phyloP scores from a whole-genome alignment of 225 moss, liverwort and hornwort species.

The Sphagnum contortum region DNA sequence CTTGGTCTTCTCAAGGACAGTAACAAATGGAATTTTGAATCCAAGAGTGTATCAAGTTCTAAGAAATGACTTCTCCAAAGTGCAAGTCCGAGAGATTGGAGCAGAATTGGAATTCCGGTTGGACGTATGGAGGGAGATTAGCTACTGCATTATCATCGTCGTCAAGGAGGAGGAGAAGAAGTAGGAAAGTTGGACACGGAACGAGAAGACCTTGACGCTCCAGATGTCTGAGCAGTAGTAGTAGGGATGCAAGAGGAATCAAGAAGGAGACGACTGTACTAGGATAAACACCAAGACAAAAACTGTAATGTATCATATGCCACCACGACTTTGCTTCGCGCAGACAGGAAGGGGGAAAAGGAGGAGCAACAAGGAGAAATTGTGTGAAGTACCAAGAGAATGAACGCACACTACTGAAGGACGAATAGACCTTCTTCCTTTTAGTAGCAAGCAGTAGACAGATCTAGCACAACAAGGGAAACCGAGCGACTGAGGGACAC shows the following conservation, averaged over 20 bases:
- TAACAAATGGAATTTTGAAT: background rate
- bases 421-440: too few relatives aligned
- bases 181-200: slow-evolving; percentile 23
- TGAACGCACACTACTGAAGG: too few relatives aligned
- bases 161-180: background rate
- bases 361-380: too few relatives aligned
- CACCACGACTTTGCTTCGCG: slow-evolving; percentile 21
- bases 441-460: too few relatives aligned
- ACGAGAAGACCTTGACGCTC: slow-evolving; percentile 12
- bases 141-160: slow-evolving; percentile 33
- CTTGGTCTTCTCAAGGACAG: too few relatives aligned
- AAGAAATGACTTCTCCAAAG: slow-evolving; percentile 62
- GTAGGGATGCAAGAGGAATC: too few relatives aligned
- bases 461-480: too few relatives aligned
- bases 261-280: slow-evolving; percentile 51
- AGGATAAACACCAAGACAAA: slow-evolving; percentile 62
- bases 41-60: slow-evolving; percentile 6
- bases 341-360: slow-evolving; percentile 3
- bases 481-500: too few relatives aligned
- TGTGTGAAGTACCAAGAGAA: too few relatives aligned
- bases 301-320: slow-evolving; percentile 71
- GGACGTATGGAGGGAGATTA: slow-evolving; percentile 18
- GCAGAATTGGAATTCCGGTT: slow-evolving; percentile 40
- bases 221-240: slow-evolving; percentile 43
- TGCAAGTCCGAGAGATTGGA: slow-evolving; percentile 53